These are phyloP conservation scores for Amylocystis lapponica DNA, from an alignment of 768 basidiomycete genomes.

Conservation along the genomic window DNA sequence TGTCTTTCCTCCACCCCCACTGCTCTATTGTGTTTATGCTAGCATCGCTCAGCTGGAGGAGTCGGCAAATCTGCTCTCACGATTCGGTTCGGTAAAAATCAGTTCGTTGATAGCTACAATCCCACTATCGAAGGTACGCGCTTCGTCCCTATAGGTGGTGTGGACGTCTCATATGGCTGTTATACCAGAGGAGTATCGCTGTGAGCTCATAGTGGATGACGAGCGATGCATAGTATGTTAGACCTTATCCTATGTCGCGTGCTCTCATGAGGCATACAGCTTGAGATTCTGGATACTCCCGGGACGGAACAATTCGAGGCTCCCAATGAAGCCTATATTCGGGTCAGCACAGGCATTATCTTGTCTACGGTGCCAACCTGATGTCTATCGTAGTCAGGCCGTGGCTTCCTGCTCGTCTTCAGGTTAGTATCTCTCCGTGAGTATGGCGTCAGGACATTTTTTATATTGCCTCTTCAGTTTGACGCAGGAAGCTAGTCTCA, in stretches of 20 bases:
- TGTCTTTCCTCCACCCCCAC: constrained; percentile 18
- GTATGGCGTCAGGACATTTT: no score
- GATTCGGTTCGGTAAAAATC: constrained; percentile 68
- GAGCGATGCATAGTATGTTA: constrained; percentile 55
- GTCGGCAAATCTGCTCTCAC: constrained; percentile 87
- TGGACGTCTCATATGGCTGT: no score
- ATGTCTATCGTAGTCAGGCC: constrained; percentile 43
- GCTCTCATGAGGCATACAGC: constrained; percentile 34
- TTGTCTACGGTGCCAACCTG: not conserved
- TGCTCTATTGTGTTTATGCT: not conserved
- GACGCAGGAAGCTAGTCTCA: constrained; percentile 75
- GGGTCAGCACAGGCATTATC: constrained; percentile 39
- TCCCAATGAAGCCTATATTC: constrained; percentile 77
- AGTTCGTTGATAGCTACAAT: constrained; percentile 73
- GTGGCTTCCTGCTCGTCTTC: constrained; percentile 81
- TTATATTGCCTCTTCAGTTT: constrained; percentile 39
- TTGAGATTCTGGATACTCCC: constrained; percentile 79
- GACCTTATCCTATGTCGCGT: constrained; percentile 3
- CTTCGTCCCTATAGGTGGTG: not conserved
- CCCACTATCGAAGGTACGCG: constrained; percentile 76
- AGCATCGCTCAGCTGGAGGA: constrained; percentile 57
- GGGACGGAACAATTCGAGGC: constrained; percentile 84
- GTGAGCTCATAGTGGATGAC: constrained; percentile 60
- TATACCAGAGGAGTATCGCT: constrained; percentile 72
- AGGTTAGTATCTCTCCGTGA: constrained; percentile 39